phyloP scores from a whole-genome alignment of 345 rosid species.

The Fremontodendron californicum region DNA sequence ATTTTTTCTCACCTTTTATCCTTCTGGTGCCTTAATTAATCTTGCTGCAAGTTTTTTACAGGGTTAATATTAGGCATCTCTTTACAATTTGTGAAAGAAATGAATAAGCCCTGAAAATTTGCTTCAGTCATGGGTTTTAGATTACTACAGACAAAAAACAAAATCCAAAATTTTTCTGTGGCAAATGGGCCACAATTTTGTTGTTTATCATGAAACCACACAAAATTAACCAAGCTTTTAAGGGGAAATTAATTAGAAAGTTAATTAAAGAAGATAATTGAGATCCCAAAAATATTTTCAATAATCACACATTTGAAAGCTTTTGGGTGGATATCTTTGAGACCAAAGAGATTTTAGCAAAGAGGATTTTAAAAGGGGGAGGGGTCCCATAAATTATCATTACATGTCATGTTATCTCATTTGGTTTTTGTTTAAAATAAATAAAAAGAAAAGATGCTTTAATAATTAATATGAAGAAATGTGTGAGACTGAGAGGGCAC shows the following conservation, averaged over 20 bases:
- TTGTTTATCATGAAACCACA: constrained; percentile 19
- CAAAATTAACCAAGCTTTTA: constrained; percentile 17
- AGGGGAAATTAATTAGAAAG: constrained; percentile 21
- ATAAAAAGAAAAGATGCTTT: too few species aligned
- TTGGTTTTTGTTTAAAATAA: constrained; percentile 22
- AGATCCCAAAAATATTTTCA: constrained; percentile 14
- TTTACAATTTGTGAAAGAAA: not conserved
- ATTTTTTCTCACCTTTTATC: too few species aligned
- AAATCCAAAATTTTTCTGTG: not conserved
- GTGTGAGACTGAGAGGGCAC: not conserved
- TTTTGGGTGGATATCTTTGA: constrained; percentile 15
- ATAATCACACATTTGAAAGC: constrained; percentile 35
- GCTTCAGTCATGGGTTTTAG: not conserved
- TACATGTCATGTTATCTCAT: constrained; percentile 35
- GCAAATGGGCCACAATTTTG: constrained; percentile 13
- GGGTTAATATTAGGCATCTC: not conserved
- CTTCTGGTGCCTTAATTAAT: not conserved
- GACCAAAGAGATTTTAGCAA: constrained; percentile 15
- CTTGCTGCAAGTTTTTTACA: not conserved
- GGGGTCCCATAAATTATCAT: constrained; percentile 47
- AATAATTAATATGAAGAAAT: constrained; percentile 21
- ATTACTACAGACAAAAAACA: not conserved
- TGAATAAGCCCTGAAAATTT: not conserved
- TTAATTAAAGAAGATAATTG: constrained; percentile 9
- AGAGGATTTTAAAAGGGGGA: constrained; percentile 21